Conservation (phyloP, 495 filamentous ascomycete genomes). For the Aspergillus haitiensis region DNA sequence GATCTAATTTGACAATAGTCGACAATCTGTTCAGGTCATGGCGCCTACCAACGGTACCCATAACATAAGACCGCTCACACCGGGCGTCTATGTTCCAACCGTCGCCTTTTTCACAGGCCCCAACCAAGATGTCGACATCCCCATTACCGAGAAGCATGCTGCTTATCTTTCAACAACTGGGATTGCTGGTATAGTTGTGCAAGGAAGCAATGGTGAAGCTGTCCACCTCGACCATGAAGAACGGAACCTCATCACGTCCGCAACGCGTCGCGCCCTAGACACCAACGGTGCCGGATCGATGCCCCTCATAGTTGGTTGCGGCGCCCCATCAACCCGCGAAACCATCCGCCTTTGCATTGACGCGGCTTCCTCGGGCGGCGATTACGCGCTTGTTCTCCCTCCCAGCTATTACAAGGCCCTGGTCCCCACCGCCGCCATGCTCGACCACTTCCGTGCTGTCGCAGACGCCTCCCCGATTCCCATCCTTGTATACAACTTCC, state of each 20-base stretch:
- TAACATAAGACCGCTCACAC: slow-evolving; percentile 33
- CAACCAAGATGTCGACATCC: slow-evolving; percentile 63
- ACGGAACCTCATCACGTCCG: slow-evolving; percentile 65
- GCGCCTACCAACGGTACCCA: slow-evolving; percentile 24
- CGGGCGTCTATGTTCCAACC: slow-evolving; percentile 69
- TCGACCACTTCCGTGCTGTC: slow-evolving; percentile 74
- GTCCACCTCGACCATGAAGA: slow-evolving; percentile 75
- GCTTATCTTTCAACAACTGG: slow-evolving; percentile 80
- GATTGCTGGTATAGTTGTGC: slow-evolving; percentile 76
- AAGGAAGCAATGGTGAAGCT: slow-evolving; percentile 89
- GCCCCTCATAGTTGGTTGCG: slow-evolving; percentile 83
- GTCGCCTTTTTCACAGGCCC: slow-evolving; percentile 63
- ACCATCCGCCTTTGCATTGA: slow-evolving; percentile 79
- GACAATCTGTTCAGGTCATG: slow-evolving; percentile 6
- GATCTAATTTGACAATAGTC: neutral
- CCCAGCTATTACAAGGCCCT: slow-evolving; percentile 81
- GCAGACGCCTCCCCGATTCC: slow-evolving; percentile 82
- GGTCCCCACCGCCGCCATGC: slow-evolving; percentile 55
- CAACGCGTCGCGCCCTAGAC: slow-evolving; percentile 74
- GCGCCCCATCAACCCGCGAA: slow-evolving; percentile 81
- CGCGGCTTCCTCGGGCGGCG: slow-evolving; percentile 71
- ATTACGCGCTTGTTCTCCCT: slow-evolving; percentile 81
- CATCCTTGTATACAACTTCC: slow-evolving; percentile 92
- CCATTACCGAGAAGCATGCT: slow-evolving; percentile 71
- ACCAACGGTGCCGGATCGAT: slow-evolving; percentile 64